Conservation (phyloP, 1,284 basidiomycete species). For the Ceratobasidium sp. region DNA sequence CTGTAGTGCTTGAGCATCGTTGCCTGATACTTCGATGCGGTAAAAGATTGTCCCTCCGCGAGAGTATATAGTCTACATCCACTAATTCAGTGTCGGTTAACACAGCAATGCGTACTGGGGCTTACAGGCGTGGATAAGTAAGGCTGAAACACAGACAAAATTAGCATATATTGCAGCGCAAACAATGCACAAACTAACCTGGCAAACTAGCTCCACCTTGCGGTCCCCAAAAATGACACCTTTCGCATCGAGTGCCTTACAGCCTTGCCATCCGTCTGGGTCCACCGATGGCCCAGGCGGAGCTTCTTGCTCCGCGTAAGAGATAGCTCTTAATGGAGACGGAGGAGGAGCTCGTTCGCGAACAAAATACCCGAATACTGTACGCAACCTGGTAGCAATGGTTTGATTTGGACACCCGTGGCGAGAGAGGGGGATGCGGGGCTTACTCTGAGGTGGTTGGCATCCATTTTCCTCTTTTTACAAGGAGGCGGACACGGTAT, state of each 20-base stretch:
- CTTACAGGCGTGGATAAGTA: slow-evolving; percentile 35
- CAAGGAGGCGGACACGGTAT: slow-evolving; percentile 19
- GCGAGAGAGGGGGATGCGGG: neutral
- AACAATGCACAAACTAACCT: neutral
- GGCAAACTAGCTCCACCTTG: slow-evolving; percentile 9
- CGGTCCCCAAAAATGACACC: slow-evolving; percentile 29
- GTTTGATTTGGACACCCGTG: too few relatives aligned
- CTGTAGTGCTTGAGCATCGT: slow-evolving; percentile 12
- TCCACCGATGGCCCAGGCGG: slow-evolving; percentile 13
- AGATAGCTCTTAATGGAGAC: slow-evolving; percentile 19
- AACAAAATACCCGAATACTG: slow-evolving; percentile 2
- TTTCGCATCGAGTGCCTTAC: slow-evolving; percentile 8
- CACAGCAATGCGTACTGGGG: neutral
- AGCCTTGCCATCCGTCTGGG: slow-evolving; percentile 10
- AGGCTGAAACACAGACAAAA: neutral
- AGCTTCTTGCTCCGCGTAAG: slow-evolving; percentile 14
- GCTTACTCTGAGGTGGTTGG: slow-evolving; percentile 21
- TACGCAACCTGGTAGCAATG: neutral
- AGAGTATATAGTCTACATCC: neutral
- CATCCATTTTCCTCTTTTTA: slow-evolving; percentile 31
- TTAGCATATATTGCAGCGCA: neutral
- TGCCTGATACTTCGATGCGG: slow-evolving; percentile 14
- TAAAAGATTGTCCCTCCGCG: slow-evolving; percentile 38
- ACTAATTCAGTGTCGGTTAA: neutral
- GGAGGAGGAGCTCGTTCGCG: slow-evolving; percentile 33